Conservation (phyloP, 2,329 filamentous ascomycete species). For the Aspergillus sp. region DNA sequence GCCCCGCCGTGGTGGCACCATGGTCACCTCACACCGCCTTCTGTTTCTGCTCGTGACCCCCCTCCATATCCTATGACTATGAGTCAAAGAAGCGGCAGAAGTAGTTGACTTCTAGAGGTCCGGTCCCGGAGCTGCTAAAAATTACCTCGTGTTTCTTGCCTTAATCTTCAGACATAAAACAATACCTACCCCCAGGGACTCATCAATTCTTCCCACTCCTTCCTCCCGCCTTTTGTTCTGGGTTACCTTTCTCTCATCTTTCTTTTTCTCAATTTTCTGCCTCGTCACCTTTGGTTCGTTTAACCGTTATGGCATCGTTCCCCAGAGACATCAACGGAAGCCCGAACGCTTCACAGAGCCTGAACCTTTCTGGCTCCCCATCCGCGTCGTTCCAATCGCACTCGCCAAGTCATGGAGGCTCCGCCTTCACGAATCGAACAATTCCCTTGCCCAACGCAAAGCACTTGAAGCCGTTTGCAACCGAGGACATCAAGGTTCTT, state of each 20-base stretch:
- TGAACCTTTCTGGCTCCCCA: slow-evolving; percentile 73
- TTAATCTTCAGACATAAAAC: neutral
- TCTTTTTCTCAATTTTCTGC: neutral
- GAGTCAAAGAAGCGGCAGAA: neutral
- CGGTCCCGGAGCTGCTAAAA: neutral
- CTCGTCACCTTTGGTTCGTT: neutral
- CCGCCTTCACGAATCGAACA: slow-evolving; percentile 41
- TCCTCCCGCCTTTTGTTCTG: neutral
- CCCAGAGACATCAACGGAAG: slow-evolving; percentile 36
- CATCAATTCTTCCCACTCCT: too few species aligned
- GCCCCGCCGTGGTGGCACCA: neutral
- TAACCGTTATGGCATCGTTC: slow-evolving; percentile 22
- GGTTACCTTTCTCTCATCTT: too few species aligned
- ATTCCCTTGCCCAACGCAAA: slow-evolving; percentile 57
- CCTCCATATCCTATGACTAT: neutral
- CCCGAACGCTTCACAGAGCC: slow-evolving; percentile 55
- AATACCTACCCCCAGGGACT: neutral
- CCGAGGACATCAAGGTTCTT: slow-evolving; percentile 93
- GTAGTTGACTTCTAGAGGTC: neutral
- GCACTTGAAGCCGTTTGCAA: slow-evolving; percentile 91
- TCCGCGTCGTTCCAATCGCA: slow-evolving; percentile 73
- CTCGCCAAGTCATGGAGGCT: slow-evolving; percentile 60
- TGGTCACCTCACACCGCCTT: neutral
- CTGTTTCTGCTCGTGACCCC: neutral
- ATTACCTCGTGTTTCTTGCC: neutral